Base-by-base conservation (phyloP, 176 grass and related monocot species). In the Neostapfia colusana region DNA sequence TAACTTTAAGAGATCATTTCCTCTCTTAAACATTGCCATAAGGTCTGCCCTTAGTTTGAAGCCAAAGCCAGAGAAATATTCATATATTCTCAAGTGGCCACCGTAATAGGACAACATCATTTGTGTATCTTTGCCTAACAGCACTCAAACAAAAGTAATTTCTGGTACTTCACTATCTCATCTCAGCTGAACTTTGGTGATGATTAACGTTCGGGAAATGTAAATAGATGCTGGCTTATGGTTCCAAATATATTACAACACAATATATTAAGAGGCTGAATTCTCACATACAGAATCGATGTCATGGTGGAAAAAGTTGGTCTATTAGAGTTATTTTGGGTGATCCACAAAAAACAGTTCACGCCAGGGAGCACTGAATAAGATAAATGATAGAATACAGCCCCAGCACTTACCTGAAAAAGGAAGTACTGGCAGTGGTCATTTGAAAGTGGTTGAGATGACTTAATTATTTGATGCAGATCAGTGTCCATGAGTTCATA, bases 361-460 rank as follows among this genome's bases (percentile, higher is more conserved):
- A 17, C 45, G 9, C 61, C 10, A 44, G 15, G 28, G 75, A 24
- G 62, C 2, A 9, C 16, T 10, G 12, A 40, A 46, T 66, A 82
- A 45, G 27, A 28, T 5, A 27, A 36, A 62, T 23, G 71, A 42
- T 17, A 6, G 4, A 20, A 67, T 78, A 67, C 23, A 67, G 60
- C n/a, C 14, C 34, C 4, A 1, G 16, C 11, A 37, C 41, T 59
- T 53, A 85, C 89, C 82, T 91, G 89, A 58, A 91, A 91, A 43
- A 88, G 89, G 39, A 91, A 91, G 56, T 88, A 91, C 56, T 88
- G 89, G 79, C 89, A 91, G 72, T 91, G 85, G 10, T 88, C 85
- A 71, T 75, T 85, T 4, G 89, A 88, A 59, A 91, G 85, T 57
- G 72, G 49, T 14, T 88, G 85, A 38, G 82, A 75, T 8, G 89